phyloP scores from a whole-genome alignment of 2,329 filamentous ascomycete genomes.

The Trichoderma harzianum region DNA sequence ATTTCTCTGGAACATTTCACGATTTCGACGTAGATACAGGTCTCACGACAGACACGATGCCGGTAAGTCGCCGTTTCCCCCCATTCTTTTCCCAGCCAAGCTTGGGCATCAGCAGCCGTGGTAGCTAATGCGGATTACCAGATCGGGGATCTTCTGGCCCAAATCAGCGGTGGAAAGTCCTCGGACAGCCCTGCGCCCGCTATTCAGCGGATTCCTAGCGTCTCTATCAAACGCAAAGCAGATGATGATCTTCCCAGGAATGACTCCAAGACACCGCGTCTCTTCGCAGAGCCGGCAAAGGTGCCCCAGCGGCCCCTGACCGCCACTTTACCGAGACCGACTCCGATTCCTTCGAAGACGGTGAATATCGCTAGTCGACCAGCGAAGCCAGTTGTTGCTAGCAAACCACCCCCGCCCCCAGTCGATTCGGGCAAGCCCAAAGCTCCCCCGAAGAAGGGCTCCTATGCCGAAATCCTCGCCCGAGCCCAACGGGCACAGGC shows the following conservation, averaged over 20 bases:
- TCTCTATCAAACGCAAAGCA: constrained; percentile 54
- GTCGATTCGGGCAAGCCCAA: constrained; percentile 40
- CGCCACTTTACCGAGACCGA: constrained; percentile 18
- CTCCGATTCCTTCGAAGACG: constrained; percentile 11
- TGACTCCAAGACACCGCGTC: constrained; percentile 43
- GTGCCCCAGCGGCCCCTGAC: constrained; percentile 25
- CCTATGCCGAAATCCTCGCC: constrained; percentile 71
- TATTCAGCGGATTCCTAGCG: constrained; percentile 25
- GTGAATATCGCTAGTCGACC: constrained; percentile 1
- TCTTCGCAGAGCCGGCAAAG: constrained; percentile 17
- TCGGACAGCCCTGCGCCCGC: constrained; percentile 34
- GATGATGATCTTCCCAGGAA: constrained; percentile 45
- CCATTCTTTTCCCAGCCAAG: not conserved
- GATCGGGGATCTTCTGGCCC: constrained; percentile 44
- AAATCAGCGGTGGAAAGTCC: constrained; percentile 56
- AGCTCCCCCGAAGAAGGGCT: constrained; percentile 64
- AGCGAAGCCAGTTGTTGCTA: constrained; percentile 22
- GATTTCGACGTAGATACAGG: not conserved
- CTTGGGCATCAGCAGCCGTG: not conserved
- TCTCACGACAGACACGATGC: constrained; percentile 28
- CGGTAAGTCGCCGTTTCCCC: constrained; percentile 26
- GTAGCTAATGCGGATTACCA: constrained; percentile 18
- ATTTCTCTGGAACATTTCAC: not conserved
- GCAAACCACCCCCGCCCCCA: constrained; percentile 26
- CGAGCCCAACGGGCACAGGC: constrained; percentile 65